A percentile compares a stretch with the other conserved stretches of the same genome.
These are phyloP conservation scores for Stenocarpella maydis DNA, from an alignment of 2,329 filamentous ascomycete genomes.

Conservation along the genomic window DNA sequence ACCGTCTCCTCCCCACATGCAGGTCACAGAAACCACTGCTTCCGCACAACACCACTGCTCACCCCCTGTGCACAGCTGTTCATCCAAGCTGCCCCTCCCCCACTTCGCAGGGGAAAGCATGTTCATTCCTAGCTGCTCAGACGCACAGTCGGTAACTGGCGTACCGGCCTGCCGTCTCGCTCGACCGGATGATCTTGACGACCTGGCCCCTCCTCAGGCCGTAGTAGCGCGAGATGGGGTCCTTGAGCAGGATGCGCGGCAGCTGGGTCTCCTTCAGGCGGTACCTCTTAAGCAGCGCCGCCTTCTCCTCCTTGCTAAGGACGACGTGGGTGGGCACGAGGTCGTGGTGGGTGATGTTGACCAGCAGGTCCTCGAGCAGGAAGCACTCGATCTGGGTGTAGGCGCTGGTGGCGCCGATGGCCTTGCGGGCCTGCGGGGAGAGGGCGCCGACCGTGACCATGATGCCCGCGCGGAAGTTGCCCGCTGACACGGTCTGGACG, in stretches of 20 bases:
- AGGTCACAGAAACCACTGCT: neutral
- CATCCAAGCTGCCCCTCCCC: neutral
- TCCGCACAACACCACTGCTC: neutral
- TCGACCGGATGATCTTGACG: slow-evolving; percentile 97
- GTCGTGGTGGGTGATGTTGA: slow-evolving; percentile 98
- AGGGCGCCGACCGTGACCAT: slow-evolving; percentile 86
- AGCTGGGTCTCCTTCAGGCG: slow-evolving; percentile 97
- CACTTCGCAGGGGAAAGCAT: neutral
- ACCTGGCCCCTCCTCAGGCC: slow-evolving; percentile 92
- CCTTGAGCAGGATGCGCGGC: slow-evolving; percentile 87
- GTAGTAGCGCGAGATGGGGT: slow-evolving; percentile 92
- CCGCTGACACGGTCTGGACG: slow-evolving; percentile 79
- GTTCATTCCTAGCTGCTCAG: slow-evolving; percentile 44
- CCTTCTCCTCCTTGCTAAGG: slow-evolving; percentile 90
- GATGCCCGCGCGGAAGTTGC: slow-evolving; percentile 89
- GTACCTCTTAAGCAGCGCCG: slow-evolving; percentile 84
- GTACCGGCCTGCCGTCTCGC: slow-evolving; percentile 94
- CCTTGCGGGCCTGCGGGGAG: slow-evolving; percentile 86
- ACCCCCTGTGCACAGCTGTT: neutral
- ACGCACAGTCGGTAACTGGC: slow-evolving; percentile 86
- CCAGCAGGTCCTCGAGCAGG: slow-evolving; percentile 91
- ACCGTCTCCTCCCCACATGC: neutral
- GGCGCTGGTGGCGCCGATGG: slow-evolving; percentile 79
- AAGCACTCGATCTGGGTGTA: slow-evolving; percentile 91
- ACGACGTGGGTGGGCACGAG: slow-evolving; percentile 93